These are phyloP conservation scores for Cinchona pubescens DNA, from an alignment of 257 asterid genomes.

Conservation along the genomic window DNA sequence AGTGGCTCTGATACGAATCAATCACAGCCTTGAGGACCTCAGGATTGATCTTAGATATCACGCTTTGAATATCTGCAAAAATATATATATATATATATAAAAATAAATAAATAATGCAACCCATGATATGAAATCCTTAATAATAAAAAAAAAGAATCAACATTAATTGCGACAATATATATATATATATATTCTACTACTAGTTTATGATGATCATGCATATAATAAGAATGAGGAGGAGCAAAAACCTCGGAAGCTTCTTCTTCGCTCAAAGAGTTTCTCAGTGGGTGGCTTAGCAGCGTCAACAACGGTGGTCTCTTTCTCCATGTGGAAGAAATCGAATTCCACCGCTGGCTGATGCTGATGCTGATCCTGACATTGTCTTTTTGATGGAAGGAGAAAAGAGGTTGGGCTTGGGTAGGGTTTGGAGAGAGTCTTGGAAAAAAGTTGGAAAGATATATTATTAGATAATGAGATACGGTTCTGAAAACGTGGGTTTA, in stretches of 20 bases:
- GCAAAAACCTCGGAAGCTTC: slow-evolving; percentile 24
- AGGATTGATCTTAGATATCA: not conserved
- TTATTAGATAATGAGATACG: too few species aligned
- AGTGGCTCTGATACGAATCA: not conserved
- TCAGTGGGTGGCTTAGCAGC: not conserved
- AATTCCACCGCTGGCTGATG: slow-evolving; percentile 18
- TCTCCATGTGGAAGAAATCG: slow-evolving; percentile 23
- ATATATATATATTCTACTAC: too few species aligned
- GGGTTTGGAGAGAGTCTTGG: too few species aligned
- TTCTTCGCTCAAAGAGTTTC: slow-evolving; percentile 11
- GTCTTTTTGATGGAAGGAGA: too few species aligned
- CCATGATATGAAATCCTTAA: too few species aligned
- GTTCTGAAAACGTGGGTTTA: not conserved
- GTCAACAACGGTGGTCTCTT: not conserved
- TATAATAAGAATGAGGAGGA: too few species aligned
- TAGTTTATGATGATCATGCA: too few species aligned
- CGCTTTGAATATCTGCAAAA: not conserved
- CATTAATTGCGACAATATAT: too few species aligned
- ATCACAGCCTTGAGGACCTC: not conserved
- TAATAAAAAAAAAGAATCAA: too few species aligned
- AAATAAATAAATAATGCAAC: not conserved
- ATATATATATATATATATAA: too few species aligned
- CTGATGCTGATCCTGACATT: not conserved
- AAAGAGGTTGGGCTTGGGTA: too few species aligned
- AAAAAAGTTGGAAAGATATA: too few species aligned